These are phyloP conservation scores for Apiospora saccharicola DNA, from an alignment of 2,329 filamentous ascomycete genomes.

Conservation along the genomic window DNA sequence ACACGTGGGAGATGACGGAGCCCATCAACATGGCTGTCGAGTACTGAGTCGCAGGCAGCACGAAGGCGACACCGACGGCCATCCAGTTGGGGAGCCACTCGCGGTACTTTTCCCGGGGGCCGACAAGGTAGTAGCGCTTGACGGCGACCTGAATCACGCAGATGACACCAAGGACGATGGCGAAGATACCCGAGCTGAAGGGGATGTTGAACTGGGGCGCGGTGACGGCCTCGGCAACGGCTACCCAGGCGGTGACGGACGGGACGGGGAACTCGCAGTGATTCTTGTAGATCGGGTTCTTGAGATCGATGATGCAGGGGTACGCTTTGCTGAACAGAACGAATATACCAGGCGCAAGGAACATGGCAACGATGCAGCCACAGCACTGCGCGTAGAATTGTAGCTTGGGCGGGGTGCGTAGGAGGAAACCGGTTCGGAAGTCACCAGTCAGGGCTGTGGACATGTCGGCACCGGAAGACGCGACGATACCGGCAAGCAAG, in stretches of 20 bases:
- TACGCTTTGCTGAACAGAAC: constrained; percentile 61
- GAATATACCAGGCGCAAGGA: constrained; percentile 61
- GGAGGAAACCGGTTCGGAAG: constrained; percentile 60
- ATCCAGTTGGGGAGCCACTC: constrained; percentile 70
- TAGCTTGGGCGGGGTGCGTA: constrained; percentile 56
- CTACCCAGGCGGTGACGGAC: constrained; percentile 58
- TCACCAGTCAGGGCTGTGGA: constrained; percentile 52
- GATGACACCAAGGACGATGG: constrained; percentile 60
- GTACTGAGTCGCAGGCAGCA: constrained; percentile 63
- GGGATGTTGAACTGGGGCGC: constrained; percentile 64
- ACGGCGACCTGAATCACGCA: constrained; percentile 59
- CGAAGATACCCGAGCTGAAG: constrained; percentile 60
- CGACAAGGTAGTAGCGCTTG: constrained; percentile 62
- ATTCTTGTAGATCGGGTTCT: constrained; percentile 1
- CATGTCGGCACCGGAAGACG: constrained; percentile 42
- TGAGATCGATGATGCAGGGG: constrained; percentile 57
- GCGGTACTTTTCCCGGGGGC: constrained; percentile 60
- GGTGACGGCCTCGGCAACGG: constrained; percentile 63
- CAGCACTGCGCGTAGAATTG: constrained; percentile 60
- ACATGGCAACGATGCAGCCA: constrained; percentile 59
- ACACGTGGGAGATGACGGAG: constrained; percentile 58
- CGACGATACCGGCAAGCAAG: constrained; percentile 52
- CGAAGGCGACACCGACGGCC: constrained; percentile 66
- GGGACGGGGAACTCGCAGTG: constrained; percentile 57
- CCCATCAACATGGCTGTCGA: constrained; percentile 67